These are phyloP conservation scores for Kazachstania taianensis DNA, from an alignment of 805 yeast genomes.

Conservation along the genomic window DNA sequence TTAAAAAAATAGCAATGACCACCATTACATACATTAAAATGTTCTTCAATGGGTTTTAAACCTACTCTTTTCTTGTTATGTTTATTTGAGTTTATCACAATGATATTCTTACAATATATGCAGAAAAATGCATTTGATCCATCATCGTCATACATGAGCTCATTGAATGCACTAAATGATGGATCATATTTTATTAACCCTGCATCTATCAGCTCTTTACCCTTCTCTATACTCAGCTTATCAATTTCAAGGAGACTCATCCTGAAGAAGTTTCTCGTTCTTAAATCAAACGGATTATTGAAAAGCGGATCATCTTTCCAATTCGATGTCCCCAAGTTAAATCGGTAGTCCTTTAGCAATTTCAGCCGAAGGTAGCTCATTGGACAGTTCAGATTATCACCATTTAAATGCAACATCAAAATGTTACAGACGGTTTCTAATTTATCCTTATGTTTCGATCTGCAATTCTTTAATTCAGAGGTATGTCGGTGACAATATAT, in stretches of 20 bases:
- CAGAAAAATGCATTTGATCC: constrained; percentile 49
- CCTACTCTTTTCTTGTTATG: too few relatives aligned
- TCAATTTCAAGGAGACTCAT: not conserved
- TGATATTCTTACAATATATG: constrained; percentile 43
- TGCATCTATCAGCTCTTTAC: constrained; percentile 23
- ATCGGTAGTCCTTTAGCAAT: constrained; percentile 18
- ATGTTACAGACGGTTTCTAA: constrained; percentile 21
- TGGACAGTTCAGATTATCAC: constrained; percentile 10
- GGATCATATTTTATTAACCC: constrained; percentile 47
- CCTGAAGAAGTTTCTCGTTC: constrained; percentile 7
- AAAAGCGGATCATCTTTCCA: constrained; percentile 17
- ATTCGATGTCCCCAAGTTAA: constrained; percentile 10
- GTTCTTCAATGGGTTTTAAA: constrained; percentile 37
- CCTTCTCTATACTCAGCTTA: not conserved
- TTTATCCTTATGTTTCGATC: constrained; percentile 17
- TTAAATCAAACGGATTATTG: constrained; percentile 11
- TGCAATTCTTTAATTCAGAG: constrained; percentile 15
- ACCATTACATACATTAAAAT: constrained; percentile 22
- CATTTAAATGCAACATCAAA: constrained; percentile 14
- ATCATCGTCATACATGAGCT: constrained; percentile 19
- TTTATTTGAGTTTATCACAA: constrained; percentile 31
- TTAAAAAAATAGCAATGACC: constrained; percentile 20
- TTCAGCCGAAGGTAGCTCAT: constrained; percentile 12
- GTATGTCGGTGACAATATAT: constrained; percentile 16
- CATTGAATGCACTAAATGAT: constrained; percentile 32